Base-by-base conservation (phyloP, 2,329 filamentous ascomycete species). In the Aspergillus proliferans region DNA sequence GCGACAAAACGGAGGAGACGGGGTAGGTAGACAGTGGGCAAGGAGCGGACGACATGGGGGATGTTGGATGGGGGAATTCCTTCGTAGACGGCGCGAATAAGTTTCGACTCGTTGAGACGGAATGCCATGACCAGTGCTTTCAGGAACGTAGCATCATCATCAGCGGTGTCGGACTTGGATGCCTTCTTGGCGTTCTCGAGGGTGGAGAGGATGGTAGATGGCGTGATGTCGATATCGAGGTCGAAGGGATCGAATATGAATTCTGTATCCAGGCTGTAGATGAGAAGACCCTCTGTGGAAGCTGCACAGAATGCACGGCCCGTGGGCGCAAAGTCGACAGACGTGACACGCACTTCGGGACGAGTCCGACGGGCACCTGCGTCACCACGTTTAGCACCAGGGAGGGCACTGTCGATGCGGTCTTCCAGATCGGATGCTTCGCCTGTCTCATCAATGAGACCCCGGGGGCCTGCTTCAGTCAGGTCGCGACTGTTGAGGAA, bases 101-200 rank as follows among this genome's bases (percentile, higher is more conserved):
- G 77, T 19, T 84, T 82, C 4, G 83, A 79, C 67, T 95, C 88
- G 71, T 95, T 96, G 50, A 98, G 83, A 5, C 94, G 86, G 78
- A 98, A 98, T 1, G 91, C 87, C 93, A 98, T 98, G 55, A 96
- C 84, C 5, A 98, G 76, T 1, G 93, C 92, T 71, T 93, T 95
- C 55, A 97, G 80, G 68, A 88, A 95, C 7, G 67, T 65, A 64
- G 95, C 88, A 53, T 80, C 81, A 48, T 90, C 83, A 49, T 85
- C 77, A 28, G 87, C 73, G 8, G 85, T 80, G 45, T 61, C 53
- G 9, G 61, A 55, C 18, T 50, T 52, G 12, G 61, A 54, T 1
- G 67, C 58, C 39, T 58, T 49, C 54, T 70, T 70, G n/a, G 70
- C 69, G 26, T 60, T 67, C 30, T 69, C 62, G 0, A 97, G 77